Conservation (phyloP, 257 asterid species). For the Paraleonurus japonicus region DNA sequence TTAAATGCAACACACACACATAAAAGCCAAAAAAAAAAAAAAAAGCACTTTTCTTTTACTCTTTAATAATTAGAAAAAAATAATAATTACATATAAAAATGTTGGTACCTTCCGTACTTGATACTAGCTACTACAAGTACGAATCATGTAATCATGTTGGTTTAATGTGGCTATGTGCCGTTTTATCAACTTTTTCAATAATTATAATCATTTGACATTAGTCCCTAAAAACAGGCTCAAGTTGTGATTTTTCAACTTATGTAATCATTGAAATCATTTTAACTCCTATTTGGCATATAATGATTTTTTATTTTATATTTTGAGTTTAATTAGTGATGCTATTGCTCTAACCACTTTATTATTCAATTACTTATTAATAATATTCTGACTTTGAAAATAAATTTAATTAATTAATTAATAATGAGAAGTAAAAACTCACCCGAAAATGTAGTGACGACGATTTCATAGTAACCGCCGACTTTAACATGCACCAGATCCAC, state of each 20-base stretch:
- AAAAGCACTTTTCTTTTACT: too few species aligned
- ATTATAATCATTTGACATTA: neutral
- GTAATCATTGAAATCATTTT: neutral
- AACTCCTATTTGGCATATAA: neutral
- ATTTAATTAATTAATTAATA: too few species aligned
- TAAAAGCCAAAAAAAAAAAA: too few species aligned
- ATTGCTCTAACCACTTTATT: too few species aligned
- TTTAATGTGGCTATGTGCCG: neutral
- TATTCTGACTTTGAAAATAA: too few species aligned
- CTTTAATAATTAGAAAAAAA: too few species aligned
- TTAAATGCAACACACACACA: too few species aligned
- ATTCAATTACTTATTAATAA: too few species aligned
- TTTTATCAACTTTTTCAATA: neutral
- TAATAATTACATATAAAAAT: neutral
- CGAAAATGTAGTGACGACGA: conserved; percentile 73
- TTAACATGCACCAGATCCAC: conserved; percentile 65
- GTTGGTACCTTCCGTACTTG: conserved; percentile 20
- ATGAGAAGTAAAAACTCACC: conserved; percentile 32
- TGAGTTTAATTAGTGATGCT: too few species aligned
- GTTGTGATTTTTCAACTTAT: neutral
- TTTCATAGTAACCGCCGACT: conserved; percentile 61
- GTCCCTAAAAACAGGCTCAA: neutral
- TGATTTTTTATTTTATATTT: too few species aligned
- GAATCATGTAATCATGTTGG: neutral
- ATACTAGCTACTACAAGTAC: neutral